Percentiles rank a stretch among this genome's conserved stretches.
Evolutionary conservation across 371 early-diverging fungal genomes (phyloP).

Genomic region (Lichtheimia ramosa): DNA sequence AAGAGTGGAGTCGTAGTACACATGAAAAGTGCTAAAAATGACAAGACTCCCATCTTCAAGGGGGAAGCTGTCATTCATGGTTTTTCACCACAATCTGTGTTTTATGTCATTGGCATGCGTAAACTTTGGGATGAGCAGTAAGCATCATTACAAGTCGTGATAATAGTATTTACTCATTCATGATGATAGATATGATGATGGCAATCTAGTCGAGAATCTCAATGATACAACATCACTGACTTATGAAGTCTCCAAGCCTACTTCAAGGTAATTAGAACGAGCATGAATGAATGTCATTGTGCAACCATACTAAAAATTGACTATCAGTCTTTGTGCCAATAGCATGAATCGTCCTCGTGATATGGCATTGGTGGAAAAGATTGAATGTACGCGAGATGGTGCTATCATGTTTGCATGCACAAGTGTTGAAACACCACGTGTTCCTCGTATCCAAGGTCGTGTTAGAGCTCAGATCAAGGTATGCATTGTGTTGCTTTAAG

Average conservation of each 20-base stretch:
- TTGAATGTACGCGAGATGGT: constrained; percentile 46
- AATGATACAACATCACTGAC: constrained; percentile 41
- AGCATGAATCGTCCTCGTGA: constrained; percentile 31
- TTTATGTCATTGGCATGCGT: constrained; percentile 67
- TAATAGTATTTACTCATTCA: constrained; percentile 18
- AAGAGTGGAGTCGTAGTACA: constrained; percentile 62
- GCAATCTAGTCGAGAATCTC: constrained; percentile 55
- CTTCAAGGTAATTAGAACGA: constrained; percentile 28
- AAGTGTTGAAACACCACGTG: constrained; percentile 63
- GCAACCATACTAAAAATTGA: constrained; percentile 1
- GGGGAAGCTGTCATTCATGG: constrained; percentile 66
- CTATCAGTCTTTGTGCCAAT: constrained; percentile 7
- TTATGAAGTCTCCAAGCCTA: constrained; percentile 51
- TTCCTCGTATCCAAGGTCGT: constrained; percentile 57
- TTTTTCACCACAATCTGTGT: constrained; percentile 65
- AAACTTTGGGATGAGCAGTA: constrained; percentile 66
- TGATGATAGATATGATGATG: constrained; percentile 48
- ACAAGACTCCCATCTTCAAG: constrained; percentile 62
- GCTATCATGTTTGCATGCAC: constrained; percentile 64
- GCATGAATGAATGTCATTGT: background rate
- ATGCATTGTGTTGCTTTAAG: background rate
- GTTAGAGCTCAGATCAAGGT: constrained; percentile 59
- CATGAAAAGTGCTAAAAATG: constrained; percentile 42
- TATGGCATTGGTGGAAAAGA: constrained; percentile 46
- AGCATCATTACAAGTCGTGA: background rate